A percentile compares a stretch with the other conserved stretches of the same genome.
phyloP scores from a whole-genome alignment of 2,329 filamentous ascomycete species.

The Aspergillus fijiensis region DNA sequence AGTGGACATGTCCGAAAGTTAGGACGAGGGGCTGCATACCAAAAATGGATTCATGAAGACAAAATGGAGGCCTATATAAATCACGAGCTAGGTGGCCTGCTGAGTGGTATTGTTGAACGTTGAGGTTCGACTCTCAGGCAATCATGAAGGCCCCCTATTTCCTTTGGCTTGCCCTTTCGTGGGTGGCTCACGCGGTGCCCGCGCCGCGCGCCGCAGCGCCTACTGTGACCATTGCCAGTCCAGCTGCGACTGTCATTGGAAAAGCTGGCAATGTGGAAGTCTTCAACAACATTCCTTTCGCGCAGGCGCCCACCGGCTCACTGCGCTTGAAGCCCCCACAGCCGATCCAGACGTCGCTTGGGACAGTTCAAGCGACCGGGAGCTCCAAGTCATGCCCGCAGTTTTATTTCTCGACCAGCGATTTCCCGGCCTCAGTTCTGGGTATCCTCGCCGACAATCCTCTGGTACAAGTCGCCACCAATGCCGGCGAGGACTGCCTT shows the following conservation, averaged over 20 bases:
- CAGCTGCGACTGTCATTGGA: slow-evolving; percentile 52
- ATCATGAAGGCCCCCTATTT: slow-evolving; percentile 11
- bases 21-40: background rate
- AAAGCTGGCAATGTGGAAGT: slow-evolving; percentile 55
- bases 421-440: slow-evolving; percentile 47
- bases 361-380: slow-evolving; percentile 61
- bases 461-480: slow-evolving; percentile 56
- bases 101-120: background rate
- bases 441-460: slow-evolving; percentile 56
- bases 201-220: slow-evolving; percentile 45
- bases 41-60: background rate
- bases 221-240: slow-evolving; percentile 54
- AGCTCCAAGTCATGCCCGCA: slow-evolving; percentile 67
- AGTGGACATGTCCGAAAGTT: background rate
- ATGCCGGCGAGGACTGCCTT: slow-evolving; percentile 64
- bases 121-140: background rate
- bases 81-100: background rate
- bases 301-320: slow-evolving; percentile 64
- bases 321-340: slow-evolving; percentile 70
- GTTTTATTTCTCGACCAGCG: slow-evolving; percentile 59
- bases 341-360: slow-evolving; percentile 56
- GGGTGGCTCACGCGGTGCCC: slow-evolving; percentile 17
- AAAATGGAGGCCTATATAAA: background rate
- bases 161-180: slow-evolving; percentile 12
- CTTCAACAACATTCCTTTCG: slow-evolving; percentile 75